Evolutionary conservation across 345 rosid species (phyloP), one percentile per base, ranked within the genome.

Genomic region (Moricandia moricandioides): DNA sequence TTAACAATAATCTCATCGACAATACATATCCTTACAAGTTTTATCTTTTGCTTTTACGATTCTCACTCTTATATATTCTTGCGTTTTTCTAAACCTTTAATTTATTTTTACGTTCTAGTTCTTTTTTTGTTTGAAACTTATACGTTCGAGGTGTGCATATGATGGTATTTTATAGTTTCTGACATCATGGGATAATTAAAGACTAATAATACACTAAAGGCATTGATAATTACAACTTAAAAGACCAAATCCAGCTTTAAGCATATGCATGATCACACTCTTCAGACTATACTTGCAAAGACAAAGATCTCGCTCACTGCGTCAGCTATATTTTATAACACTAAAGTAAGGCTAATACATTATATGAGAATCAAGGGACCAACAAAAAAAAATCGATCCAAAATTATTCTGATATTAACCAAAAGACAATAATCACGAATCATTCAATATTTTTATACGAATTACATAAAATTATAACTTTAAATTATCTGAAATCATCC

Each of bases 41-140:
- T 58, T 71, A 12, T 71, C 64, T 78, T 78, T 78, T 72, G 54
- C 69, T 78, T 66, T 78, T 77, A 78, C 77, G 10, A 57, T 60
- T 60, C 29, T 78, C 81, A 72, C 73, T 34, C 67, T 77, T 54
- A 9, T 65, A 66, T 71, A 65, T 72, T 66, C 64, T 78, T 72
- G 40, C 58, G 63, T 72, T 71, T 77, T 31, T 51, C 72, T 33
- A 71, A 57, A 72, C 35, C 35, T 77, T 77, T 70, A 17, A 21
- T 54, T 17, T 68, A 10, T 13, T 8, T 0, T 10, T n/a, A 1
- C 61, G 43, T 30, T 16, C 6, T 16, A 4, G 35, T 26, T 54
- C 39, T 54, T 27, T 64, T n/a, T n/a, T n/a, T n/a, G n/a, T n/a
- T n/a, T n/a, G n/a, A n/a, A n/a, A n/a, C n/a, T n/a, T n/a, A n/a